These are phyloP conservation scores for Paxillus rubicundulus DNA, from an alignment of 768 basidiomycete species.

Conservation along the genomic window DNA sequence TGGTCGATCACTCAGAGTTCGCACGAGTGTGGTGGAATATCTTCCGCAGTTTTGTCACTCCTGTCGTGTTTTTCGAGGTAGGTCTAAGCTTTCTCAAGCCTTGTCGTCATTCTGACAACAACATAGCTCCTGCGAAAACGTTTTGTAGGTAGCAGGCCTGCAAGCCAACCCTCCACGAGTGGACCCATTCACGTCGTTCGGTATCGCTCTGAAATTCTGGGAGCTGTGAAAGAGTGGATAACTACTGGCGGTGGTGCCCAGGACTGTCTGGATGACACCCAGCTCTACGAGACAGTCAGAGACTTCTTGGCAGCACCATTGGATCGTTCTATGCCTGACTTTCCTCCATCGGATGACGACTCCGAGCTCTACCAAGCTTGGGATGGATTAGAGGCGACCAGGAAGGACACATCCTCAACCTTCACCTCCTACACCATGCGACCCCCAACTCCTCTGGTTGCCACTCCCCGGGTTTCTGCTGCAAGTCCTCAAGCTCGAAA, in stretches of 20 bases:
- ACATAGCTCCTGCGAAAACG: constrained; percentile 71
- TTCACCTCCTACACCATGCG: constrained; percentile 61
- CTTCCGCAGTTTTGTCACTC: constrained; percentile 79
- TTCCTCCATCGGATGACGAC: constrained; percentile 34
- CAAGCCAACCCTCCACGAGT: constrained; percentile 40
- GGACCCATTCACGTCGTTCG: constrained; percentile 46
- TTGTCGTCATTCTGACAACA: constrained; percentile 1
- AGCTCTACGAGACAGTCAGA: constrained; percentile 56
- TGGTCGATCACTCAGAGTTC: constrained; percentile 73
- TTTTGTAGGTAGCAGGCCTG: constrained; percentile 52
- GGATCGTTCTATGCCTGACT: constrained; percentile 50
- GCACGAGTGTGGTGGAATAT: constrained; percentile 79
- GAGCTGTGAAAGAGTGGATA: constrained; percentile 70
- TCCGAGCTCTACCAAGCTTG: constrained; percentile 46
- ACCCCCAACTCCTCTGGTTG: constrained; percentile 40
- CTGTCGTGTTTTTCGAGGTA: constrained; percentile 84
- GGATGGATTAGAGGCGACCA: constrained; percentile 43
- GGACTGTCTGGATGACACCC: constrained; percentile 70
- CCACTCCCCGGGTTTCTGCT: constrained; percentile 23
- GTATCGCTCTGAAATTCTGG: constrained; percentile 60
- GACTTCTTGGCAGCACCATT: constrained; percentile 56
- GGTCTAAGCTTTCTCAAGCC: constrained; percentile 10
- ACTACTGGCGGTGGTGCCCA: constrained; percentile 71
- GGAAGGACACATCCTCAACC: constrained; percentile 38
- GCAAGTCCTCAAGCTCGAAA: constrained; percentile 8